phyloP scores from a whole-genome alignment of 192 early-diverging fungal species.

The Paraglomus brasilianum region DNA sequence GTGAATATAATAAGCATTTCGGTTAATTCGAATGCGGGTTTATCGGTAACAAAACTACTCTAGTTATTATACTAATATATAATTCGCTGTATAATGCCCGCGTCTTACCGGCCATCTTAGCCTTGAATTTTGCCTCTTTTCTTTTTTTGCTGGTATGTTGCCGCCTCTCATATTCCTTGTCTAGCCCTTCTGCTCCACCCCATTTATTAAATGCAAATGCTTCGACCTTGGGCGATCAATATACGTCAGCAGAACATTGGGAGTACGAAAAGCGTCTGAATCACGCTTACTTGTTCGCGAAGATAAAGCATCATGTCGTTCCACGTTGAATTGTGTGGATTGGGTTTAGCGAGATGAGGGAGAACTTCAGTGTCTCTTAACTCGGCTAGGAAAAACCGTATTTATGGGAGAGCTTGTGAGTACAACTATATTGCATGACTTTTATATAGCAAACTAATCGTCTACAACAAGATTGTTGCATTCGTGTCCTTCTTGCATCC shows the following conservation, averaged over 20 bases:
- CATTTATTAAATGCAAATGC: constrained; percentile 93
- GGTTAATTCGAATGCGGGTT: background rate
- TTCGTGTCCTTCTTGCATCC: background rate
- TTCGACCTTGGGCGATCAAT: constrained; percentile 66
- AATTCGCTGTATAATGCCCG: background rate
- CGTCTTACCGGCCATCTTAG: constrained; percentile 62
- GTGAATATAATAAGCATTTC: background rate
- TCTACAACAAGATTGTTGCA: too few relatives aligned
- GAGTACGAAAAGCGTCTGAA: background rate
- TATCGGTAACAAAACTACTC: too few relatives aligned
- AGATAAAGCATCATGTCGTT: constrained; percentile 97
- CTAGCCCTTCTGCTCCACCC: constrained; percentile 81
- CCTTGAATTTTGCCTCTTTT: constrained; percentile 84
- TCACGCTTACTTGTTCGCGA: constrained; percentile 60
- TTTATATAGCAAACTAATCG: too few relatives aligned
- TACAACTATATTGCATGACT: too few relatives aligned
- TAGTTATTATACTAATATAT: constrained; percentile 16
- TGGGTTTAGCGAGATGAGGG: constrained; percentile 84
- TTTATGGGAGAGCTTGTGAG: background rate
- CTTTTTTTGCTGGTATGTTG: constrained; percentile 72
- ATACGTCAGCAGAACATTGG: background rate
- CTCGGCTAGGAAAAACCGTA: constrained; percentile 54
- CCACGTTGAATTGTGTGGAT: constrained; percentile 94
- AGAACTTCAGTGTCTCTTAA: constrained; percentile 75
- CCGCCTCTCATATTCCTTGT: constrained; percentile 83